phyloP scores from a whole-genome alignment of 2,329 filamentous ascomycete genomes.

The Claviceps humidiphila region DNA sequence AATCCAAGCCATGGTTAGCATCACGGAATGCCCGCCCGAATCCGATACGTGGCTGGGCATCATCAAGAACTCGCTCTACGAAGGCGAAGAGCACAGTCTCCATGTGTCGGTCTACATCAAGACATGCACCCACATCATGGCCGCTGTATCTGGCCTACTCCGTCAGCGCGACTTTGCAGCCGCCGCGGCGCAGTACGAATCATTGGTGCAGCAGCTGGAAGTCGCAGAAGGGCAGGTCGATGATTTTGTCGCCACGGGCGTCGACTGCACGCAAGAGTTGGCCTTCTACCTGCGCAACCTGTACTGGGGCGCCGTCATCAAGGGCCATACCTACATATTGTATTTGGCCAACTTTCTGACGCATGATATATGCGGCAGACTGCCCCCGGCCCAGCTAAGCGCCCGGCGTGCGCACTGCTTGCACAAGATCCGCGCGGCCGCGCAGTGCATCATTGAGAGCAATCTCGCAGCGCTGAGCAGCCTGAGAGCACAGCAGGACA shows the following conservation, averaged over 20 bases:
- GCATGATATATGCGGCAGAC: conserved; percentile 14
- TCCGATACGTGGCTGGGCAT: conserved; percentile 21
- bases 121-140: conserved; percentile 15
- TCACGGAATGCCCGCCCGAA: conserved; percentile 22
- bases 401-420: conserved; percentile 17
- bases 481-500: conserved; percentile 12
- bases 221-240: conserved; percentile 13
- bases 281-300: conserved; percentile 21
- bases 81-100: conserved; percentile 16
- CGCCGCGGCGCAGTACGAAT: conserved; percentile 16
- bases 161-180: conserved; percentile 13
- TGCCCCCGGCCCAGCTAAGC: conserved; percentile 14
- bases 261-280: conserved; percentile 5
- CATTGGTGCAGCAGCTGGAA: conserved; percentile 13
- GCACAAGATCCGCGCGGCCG: conserved; percentile 13
- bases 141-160: conserved; percentile 16
- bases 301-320: conserved; percentile 20
- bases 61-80: conserved; percentile 14
- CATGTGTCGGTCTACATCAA: conserved; percentile 16
- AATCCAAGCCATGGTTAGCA: conserved; percentile 22
- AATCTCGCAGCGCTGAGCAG: conserved; percentile 15
- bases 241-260: conserved; percentile 6
- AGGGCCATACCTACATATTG: conserved; percentile 20
- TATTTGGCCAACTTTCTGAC: conserved; percentile 23
- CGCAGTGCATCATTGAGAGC: conserved; percentile 17